Evolutionary conservation across 495 filamentous ascomycete genomes (phyloP).

Genomic region (Annulohypoxylon nitens): DNA sequence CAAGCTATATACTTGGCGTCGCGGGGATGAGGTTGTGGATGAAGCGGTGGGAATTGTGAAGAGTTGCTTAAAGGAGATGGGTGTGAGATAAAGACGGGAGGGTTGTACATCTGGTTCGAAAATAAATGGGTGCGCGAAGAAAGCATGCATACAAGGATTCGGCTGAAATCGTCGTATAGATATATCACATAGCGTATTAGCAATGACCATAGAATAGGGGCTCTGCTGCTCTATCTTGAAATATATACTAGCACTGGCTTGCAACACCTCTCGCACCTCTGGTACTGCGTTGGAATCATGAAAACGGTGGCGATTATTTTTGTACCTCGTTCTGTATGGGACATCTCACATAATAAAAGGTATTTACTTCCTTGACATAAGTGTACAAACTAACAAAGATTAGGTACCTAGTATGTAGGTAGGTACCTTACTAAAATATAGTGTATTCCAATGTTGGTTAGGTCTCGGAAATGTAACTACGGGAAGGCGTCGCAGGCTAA

Average conservation of each 20-base stretch:
- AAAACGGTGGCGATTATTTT: too few species aligned
- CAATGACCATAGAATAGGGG: not conserved
- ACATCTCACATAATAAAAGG: too few species aligned
- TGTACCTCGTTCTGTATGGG: too few species aligned
- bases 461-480: too few species aligned
- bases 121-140: not conserved
- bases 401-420: too few species aligned
- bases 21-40: constrained; percentile 78
- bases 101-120: constrained; percentile 10
- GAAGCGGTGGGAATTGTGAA: constrained; percentile 65
- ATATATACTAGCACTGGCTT: not conserved
- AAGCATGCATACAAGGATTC: not conserved
- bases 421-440: too few species aligned
- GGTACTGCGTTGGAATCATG: too few species aligned
- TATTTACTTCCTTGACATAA: too few species aligned
- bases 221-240: not conserved
- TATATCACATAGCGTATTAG: not conserved
- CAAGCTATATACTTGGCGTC: constrained; percentile 83
- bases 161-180: not conserved
- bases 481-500: too few species aligned
- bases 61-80: constrained; percentile 58
- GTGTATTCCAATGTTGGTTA: too few species aligned
- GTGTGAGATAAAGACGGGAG: constrained; percentile 42
- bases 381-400: too few species aligned
- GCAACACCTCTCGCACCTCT: too few species aligned